A percentile compares a stretch with the other conserved stretches of the same genome.
Conservation (phyloP, 2,329 filamentous ascomycete genomes). For the Lasiodiplodia hormozganensis region DNA sequence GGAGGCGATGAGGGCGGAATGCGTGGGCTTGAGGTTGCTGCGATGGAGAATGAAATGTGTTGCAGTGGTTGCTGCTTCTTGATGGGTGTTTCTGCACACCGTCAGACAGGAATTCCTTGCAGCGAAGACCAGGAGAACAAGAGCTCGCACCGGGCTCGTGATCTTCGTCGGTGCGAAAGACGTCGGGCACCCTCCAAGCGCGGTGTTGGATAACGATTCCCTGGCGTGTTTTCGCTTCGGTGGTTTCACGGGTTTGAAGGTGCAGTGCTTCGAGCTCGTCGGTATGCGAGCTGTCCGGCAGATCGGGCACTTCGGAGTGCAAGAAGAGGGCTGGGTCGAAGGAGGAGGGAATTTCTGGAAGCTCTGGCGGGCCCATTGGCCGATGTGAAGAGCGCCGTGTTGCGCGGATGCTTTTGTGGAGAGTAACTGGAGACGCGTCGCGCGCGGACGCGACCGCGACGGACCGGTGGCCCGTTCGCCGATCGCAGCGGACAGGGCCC, state of each 20-base stretch:
- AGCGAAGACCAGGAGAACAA: conserved; percentile 37
- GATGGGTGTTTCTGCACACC: conserved; percentile 41
- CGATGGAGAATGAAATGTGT: conserved; percentile 29
- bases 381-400: conserved; percentile 60
- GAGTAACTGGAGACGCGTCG: conserved; percentile 34
- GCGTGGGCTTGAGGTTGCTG: conserved; percentile 32
- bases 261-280: conserved; percentile 58
- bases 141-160: conserved; percentile 41
- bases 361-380: conserved; percentile 32
- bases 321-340: conserved; percentile 60
- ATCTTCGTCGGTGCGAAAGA: conserved; percentile 59
- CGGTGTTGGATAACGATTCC: conserved; percentile 61
- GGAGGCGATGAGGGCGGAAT: conserved; percentile 54
- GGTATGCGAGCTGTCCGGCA: conserved; percentile 42
- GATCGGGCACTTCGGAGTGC: conserved; percentile 51
- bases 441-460: conserved; percentile 8
- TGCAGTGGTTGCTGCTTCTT: conserved; percentile 34
- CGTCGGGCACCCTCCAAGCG: conserved; percentile 54
- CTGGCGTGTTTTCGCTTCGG: conserved; percentile 49
- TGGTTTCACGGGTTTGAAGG: conserved; percentile 50
- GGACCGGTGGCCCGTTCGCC: not conserved
- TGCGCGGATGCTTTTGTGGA: conserved; percentile 62
- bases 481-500: not conserved
- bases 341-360: conserved; percentile 46
- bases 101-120: conserved; percentile 14